phyloP scores from a whole-genome alignment of 75 land plant genomes.

The Pinus albicaulis region DNA sequence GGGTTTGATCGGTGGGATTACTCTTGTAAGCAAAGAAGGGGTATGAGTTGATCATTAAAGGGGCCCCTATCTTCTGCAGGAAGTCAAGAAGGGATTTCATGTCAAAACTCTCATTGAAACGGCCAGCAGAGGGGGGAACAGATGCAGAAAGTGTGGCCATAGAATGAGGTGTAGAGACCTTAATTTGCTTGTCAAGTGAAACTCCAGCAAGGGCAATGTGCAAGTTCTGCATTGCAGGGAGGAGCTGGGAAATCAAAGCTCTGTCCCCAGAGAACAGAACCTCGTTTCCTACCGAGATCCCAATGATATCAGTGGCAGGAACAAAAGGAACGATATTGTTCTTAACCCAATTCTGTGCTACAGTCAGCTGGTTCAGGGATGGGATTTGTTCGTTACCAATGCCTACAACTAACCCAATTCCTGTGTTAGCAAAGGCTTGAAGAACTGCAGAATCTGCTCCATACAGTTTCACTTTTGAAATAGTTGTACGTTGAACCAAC shows the following conservation, averaged over 20 bases:
- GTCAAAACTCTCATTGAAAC: conserved; percentile 30
- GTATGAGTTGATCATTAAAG: conserved; percentile 79
- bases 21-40: conserved; percentile 78
- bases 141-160: conserved; percentile 49
- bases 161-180: conserved; percentile 71
- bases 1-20: conserved; percentile 44
- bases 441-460: conserved; percentile 70
- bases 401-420: conserved; percentile 52
- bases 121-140: conserved; percentile 70
- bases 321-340: conserved; percentile 45
- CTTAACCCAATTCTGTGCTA: conserved; percentile 56
- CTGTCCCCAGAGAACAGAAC: conserved; percentile 41
- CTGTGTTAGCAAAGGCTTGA: conserved; percentile 44
- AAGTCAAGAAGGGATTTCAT: conserved; percentile 59
- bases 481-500: conserved; percentile 41
- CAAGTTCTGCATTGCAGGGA: conserved; percentile 74
- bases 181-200: conserved; percentile 35
- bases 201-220: conserved; percentile 45
- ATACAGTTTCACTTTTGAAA: conserved; percentile 62
- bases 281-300: conserved; percentile 83
- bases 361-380: conserved; percentile 22
- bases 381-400: conserved; percentile 64
- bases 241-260: conserved; percentile 32
- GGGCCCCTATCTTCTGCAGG: conserved; percentile 41
- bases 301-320: conserved; percentile 55